Conservation (phyloP, 2,329 filamentous ascomycete species). For the Chaetomiaceae sp. region DNA sequence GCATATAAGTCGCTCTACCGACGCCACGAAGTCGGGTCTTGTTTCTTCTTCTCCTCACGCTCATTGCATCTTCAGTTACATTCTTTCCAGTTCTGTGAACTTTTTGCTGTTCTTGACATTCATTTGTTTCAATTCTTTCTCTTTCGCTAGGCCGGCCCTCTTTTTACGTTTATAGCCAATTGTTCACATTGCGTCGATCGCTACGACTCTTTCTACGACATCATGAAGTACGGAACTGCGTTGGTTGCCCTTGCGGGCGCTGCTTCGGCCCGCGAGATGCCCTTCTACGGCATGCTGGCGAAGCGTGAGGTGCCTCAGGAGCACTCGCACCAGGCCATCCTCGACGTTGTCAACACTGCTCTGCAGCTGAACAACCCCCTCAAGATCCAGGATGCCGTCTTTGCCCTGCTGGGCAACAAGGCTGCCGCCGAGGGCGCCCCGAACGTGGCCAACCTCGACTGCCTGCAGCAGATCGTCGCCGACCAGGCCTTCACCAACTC, state of each 20-base stretch:
- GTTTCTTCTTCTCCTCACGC: constrained; percentile 16
- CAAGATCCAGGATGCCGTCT: constrained; percentile 41
- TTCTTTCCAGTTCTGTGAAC: constrained; percentile 30
- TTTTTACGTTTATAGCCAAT: constrained; percentile 6
- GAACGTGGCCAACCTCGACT: constrained; percentile 42
- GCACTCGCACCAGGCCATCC: constrained; percentile 42
- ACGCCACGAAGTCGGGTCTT: not conserved
- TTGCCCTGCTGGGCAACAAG: constrained; percentile 44
- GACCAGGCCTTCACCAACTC: constrained; percentile 58
- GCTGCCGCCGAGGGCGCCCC: constrained; percentile 30
- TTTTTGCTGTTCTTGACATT: constrained; percentile 25
- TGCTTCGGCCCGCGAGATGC: constrained; percentile 28
- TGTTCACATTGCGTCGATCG: constrained; percentile 17
- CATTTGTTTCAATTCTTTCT: constrained; percentile 21
- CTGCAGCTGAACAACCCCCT: constrained; percentile 43
- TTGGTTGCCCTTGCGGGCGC: constrained; percentile 28
- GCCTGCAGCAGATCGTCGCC: constrained; percentile 52
- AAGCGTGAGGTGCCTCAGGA: constrained; percentile 48
- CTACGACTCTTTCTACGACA: constrained; percentile 17
- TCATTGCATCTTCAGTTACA: constrained; percentile 21
- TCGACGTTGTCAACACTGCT: constrained; percentile 32
- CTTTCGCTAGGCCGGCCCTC: constrained; percentile 25
- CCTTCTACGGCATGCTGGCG: constrained; percentile 18
- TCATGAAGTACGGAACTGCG: constrained; percentile 30
- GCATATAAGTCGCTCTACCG: constrained; percentile 15